A percentile compares a stretch with the other conserved stretches of the same genome.
Conservation (phyloP, 768 basidiomycete genomes). For the Tylopilus intermedius region DNA sequence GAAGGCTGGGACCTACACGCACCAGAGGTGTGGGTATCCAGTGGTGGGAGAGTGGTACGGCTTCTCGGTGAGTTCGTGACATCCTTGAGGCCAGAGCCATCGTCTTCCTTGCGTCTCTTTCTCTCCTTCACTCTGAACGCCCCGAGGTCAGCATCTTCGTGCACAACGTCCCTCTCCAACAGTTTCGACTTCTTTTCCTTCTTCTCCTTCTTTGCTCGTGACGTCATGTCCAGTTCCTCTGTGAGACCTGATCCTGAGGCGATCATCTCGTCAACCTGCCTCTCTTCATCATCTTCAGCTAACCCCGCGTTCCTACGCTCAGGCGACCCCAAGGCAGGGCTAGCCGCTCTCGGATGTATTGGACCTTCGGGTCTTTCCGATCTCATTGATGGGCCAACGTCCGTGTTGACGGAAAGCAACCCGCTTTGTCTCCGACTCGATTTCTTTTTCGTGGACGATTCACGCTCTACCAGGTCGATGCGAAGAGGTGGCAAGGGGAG, state of each 20-base stretch:
- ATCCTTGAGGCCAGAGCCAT: conserved; percentile 47
- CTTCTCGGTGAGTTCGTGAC: conserved; percentile 54
- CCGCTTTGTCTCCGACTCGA: conserved; percentile 42
- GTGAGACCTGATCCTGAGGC: conserved; percentile 8
- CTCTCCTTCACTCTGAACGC: conserved; percentile 34
- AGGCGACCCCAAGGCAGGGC: conserved; percentile 67
- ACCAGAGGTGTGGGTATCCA: conserved; percentile 38
- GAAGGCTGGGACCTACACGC: conserved; percentile 8
- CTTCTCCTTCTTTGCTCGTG: conserved; percentile 27
- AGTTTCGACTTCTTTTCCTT: conserved; percentile 25
- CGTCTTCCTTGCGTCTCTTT: conserved; percentile 37
- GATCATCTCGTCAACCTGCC: conserved; percentile 30
- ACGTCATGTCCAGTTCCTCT: conserved; percentile 16
- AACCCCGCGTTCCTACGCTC: conserved; percentile 49
- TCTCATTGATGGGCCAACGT: conserved; percentile 26
- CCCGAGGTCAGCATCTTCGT: conserved; percentile 23
- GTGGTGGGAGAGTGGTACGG: conserved; percentile 31
- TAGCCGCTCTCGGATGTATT: conserved; percentile 51
- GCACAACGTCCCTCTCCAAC: conserved; percentile 12
- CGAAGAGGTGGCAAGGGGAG: conserved; percentile 33
- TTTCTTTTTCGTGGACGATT: conserved; percentile 29
- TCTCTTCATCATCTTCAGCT: conserved; percentile 56
- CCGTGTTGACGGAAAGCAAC: conserved; percentile 42
- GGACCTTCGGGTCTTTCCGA: conserved; percentile 29
- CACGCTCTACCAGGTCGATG: conserved; percentile 32